Evolutionary conservation across 108 stramenopile species (phyloP).

Genomic region (Chaetoceros tenuissimus): DNA sequence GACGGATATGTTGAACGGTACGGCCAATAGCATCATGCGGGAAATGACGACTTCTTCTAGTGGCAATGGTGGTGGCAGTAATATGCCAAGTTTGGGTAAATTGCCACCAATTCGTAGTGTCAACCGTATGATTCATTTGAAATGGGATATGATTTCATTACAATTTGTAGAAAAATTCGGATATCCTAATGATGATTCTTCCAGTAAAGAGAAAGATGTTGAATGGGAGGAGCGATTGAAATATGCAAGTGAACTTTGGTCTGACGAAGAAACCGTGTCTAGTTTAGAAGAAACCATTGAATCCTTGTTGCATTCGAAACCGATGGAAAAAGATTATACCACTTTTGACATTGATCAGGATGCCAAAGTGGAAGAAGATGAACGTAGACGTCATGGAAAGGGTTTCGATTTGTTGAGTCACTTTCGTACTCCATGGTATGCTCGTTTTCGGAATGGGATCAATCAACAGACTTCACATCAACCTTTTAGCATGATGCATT

Average conservation of each 20-base stretch:
- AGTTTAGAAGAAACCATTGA: conserved; percentile 57
- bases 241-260: conserved; percentile 11
- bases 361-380: conserved; percentile 20
- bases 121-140: conserved; percentile 30
- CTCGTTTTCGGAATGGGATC: conserved; percentile 2
- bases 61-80: not conserved
- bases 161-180: conserved; percentile 30
- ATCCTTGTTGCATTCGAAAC: conserved; percentile 20
- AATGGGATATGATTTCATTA: conserved; percentile 32
- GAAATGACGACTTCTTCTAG: not conserved
- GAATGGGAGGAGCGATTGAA: conserved; percentile 27
- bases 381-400: not conserved
- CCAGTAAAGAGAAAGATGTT: conserved; percentile 24
- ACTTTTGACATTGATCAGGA: conserved; percentile 21
- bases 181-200: conserved; percentile 9
- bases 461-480: not conserved
- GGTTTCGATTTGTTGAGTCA: conserved; percentile 17
- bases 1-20: conserved; percentile 53
- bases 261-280: conserved; percentile 1
- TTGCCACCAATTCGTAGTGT: conserved; percentile 67
- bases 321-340: conserved; percentile 6
- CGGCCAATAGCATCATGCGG: conserved; percentile 14
- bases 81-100: conserved; percentile 3
- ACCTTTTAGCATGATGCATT: conserved; percentile 23
- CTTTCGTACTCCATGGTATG: conserved; percentile 4